These are phyloP conservation scores for Prunus persica DNA, from an alignment of 306 rosid species.

Conservation along the genomic window DNA sequence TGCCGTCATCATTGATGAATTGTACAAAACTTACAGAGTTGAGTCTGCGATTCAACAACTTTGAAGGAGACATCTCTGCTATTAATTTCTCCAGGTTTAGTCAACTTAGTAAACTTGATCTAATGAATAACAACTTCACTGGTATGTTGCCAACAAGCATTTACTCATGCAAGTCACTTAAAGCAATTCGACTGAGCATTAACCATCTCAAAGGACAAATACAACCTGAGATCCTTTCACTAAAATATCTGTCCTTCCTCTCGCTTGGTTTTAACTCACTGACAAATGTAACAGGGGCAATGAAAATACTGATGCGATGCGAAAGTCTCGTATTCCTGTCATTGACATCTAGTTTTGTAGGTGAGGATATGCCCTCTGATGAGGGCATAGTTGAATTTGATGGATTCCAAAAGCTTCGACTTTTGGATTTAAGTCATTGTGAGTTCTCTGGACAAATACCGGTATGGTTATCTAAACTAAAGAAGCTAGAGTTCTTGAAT, in stretches of 20 bases:
- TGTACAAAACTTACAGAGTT: neutral
- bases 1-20: neutral
- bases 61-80: neutral
- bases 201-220: neutral
- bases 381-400: neutral
- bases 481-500: neutral
- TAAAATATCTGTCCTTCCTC: neutral
- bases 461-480: neutral
- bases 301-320: neutral
- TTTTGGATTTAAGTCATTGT: neutral
- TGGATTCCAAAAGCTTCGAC: neutral
- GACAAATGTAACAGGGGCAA: neutral
- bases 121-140: neutral
- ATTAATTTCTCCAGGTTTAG: neutral
- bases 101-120: neutral
- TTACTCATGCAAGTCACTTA: slow-evolving; percentile 1
- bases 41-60: neutral
- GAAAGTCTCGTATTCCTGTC: neutral
- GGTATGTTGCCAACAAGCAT: slow-evolving; percentile 1
- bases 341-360: neutral
- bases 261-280: neutral
- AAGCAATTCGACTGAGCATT: neutral
- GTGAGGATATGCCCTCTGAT: neutral
- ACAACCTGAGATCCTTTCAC: neutral
- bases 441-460: neutral